A percentile compares a stretch with the other conserved stretches of the same genome.
Conservation (phyloP, 805 yeast genomes). For the Zygotorulaspora sp. region DNA sequence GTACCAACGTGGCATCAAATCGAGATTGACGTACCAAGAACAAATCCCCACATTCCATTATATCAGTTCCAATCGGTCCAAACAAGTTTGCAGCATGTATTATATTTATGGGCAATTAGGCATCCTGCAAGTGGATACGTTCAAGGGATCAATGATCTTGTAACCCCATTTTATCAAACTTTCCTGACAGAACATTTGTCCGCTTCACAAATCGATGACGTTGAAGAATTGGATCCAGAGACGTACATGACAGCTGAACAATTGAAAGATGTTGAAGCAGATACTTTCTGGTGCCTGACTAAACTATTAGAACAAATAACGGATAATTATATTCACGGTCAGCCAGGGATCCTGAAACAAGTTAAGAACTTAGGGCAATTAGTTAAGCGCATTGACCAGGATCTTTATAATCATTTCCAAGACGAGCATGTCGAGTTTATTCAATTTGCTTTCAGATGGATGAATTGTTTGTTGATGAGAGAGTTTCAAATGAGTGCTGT, state of each 20-base stretch:
- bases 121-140: slow-evolving; percentile 98
- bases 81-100: slow-evolving; percentile 68
- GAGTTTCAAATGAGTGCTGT: slow-evolving; percentile 75
- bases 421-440: slow-evolving; percentile 86
- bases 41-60: slow-evolving; percentile 77
- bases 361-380: slow-evolving; percentile 74
- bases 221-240: slow-evolving; percentile 60
- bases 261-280: slow-evolving; percentile 78
- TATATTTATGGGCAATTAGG: slow-evolving; percentile 91
- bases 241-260: slow-evolving; percentile 53
- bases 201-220: slow-evolving; percentile 39
- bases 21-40: slow-evolving; percentile 88
- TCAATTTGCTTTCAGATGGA: slow-evolving; percentile 96
- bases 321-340: slow-evolving; percentile 96
- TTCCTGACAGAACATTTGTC: slow-evolving; percentile 65
- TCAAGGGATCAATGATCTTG: slow-evolving; percentile 93
- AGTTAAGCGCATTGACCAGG: slow-evolving; percentile 73
- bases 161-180: slow-evolving; percentile 88
- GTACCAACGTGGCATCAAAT: slow-evolving; percentile 92
- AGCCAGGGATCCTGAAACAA: slow-evolving; percentile 93
- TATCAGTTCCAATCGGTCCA: slow-evolving; percentile 71
- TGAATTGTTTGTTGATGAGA: slow-evolving; percentile 96
- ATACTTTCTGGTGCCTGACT: slow-evolving; percentile 94
- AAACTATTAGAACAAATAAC: slow-evolving; percentile 89
- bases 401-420: slow-evolving; percentile 68